Evolutionary conservation across 768 basidiomycete species (phyloP), one percentile per base, ranked within the genome.

Genomic region (Kwoniella pini): DNA sequence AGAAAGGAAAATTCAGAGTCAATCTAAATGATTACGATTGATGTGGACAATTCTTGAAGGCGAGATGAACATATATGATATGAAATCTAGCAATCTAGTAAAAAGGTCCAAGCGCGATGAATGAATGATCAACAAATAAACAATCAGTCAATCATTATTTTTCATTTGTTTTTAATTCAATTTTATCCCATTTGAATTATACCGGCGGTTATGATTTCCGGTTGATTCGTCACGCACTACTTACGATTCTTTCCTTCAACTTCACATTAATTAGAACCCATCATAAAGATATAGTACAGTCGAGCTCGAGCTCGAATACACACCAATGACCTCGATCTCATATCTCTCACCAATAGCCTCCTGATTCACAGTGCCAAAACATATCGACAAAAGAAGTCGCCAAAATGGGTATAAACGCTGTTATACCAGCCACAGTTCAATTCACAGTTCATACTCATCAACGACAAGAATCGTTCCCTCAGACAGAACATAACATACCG

Each of bases 371-470:
- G n/a, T n/a, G n/a, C n/a, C n/a, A n/a, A n/a, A 31, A 26, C 33
- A 36, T 36, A 7, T 7, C 33, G 15, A 7, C 33, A 15, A 10
- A 42, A 17, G 40, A 42, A 42, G 6, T 9, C 26, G 9, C 13
- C 36, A 45, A 22, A 45, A 54, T 58, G 55, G 36, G 49, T 42
- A 52, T 42, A 28, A 58, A 66, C 43, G 62, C 67, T 5, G 53
- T 71, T 51, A 68, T 71, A 10, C 62, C 64, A 19, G 70, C 70
- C 13, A 59, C 63, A 0, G 52, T 68, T 2, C 33, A 59, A 17
- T 45, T 44, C 11, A 53, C 36, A 43, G 27, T 43, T 3, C 51
- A 38, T 30, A 50, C 56, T 11, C 42, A 46, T 40, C 42, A 55
- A 15, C 27, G 40, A 45, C 30, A 22, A 40, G 33, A 54, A 15